Evolutionary conservation across 176 grass and related monocot species (phyloP).

Genomic region (Rhynchospora tenuis): DNA sequence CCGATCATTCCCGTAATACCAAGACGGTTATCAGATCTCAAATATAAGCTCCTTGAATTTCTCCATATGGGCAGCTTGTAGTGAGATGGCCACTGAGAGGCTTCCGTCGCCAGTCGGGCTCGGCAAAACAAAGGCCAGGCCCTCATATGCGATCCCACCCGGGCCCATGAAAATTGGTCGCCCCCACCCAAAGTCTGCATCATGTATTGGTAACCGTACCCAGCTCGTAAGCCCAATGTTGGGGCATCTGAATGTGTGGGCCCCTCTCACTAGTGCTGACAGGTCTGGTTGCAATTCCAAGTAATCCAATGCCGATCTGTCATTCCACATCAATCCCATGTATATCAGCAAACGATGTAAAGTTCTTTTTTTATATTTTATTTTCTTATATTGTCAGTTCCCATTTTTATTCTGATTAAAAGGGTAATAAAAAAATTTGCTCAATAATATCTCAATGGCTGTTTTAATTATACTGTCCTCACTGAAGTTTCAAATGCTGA

Average conservation of each 20-base stretch:
- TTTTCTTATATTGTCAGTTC: background rate
- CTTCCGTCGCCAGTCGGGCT: constrained; percentile 52
- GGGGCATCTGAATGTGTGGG: constrained; percentile 73
- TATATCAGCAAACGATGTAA: background rate
- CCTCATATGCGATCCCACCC: constrained; percentile 72
- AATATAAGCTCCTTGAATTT: constrained; percentile 69
- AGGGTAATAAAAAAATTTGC: too few relatives aligned
- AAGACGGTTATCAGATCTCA: constrained; percentile 21
- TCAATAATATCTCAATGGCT: background rate
- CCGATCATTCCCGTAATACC: background rate
- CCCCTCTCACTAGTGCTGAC: constrained; percentile 57
- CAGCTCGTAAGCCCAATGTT: constrained; percentile 89
- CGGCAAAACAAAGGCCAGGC: constrained; percentile 69
- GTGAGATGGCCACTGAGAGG: constrained; percentile 63
- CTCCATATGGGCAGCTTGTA: constrained; percentile 85
- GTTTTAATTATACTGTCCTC: too few relatives aligned
- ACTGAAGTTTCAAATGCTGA: background rate
- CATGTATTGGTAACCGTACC: constrained; percentile 77
- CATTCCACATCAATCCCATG: background rate
- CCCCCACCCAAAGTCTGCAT: constrained; percentile 79
- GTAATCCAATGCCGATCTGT: constrained; percentile 67
- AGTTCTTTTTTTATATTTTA: background rate
- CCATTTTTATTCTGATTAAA: background rate
- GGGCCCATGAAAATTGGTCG: constrained; percentile 89
- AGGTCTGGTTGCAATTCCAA: constrained; percentile 70